Base-by-base conservation (phyloP, 1,139 yeast species). In the Yamadazyma diospyri region DNA sequence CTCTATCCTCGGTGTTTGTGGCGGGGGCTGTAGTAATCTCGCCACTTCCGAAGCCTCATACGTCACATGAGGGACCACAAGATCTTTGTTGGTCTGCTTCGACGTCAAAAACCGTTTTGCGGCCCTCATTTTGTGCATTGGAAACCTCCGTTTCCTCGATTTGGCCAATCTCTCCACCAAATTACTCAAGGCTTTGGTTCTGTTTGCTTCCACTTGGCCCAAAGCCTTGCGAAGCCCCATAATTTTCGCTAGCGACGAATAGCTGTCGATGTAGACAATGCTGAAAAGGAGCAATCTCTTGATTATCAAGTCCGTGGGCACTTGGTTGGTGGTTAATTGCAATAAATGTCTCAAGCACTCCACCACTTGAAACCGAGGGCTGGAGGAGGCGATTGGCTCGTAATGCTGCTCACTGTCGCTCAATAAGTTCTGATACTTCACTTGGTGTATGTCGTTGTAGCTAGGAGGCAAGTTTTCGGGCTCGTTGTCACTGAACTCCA, bases 401-500 rank as follows among this genome's bases (percentile, higher is more conserved):
- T 43, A 33, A 7, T 46, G 48, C 27, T 42, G 49, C 14, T 52
- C 59, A 3, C 40, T 33, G 29, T 56, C 62, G 29, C 52, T 46
- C 17, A 48, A 46, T 7, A 41, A 16, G 14, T 22, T 19, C 10
- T 16, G 17, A 11, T 12, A 26, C 18, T n/a, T 13, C 5, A 18
- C n/a, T 9, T 12, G 9, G 2, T 20, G 16, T 1, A 36, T 38
- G 9, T 35, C 39, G 3, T 27, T 30, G 13, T 44, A 39, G 25
- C 51, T 62, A 8, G 12, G 11, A 29, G 45, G 41, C 24, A 52
- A 62, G 29, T 59, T 5, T 2, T 9, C 21, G 10, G 4, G 8
- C 26, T 45, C 64, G 30, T 57, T 64, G 32, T 65, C 72, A 2
- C 71, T 64, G 12, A 48, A 53, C 29, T 56, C 58, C 55, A 64